Evolutionary conservation across 2,329 filamentous ascomycete species (phyloP), one percentile per base, ranked within the genome.

Genomic region (Plectosphaerella cucumerina): DNA sequence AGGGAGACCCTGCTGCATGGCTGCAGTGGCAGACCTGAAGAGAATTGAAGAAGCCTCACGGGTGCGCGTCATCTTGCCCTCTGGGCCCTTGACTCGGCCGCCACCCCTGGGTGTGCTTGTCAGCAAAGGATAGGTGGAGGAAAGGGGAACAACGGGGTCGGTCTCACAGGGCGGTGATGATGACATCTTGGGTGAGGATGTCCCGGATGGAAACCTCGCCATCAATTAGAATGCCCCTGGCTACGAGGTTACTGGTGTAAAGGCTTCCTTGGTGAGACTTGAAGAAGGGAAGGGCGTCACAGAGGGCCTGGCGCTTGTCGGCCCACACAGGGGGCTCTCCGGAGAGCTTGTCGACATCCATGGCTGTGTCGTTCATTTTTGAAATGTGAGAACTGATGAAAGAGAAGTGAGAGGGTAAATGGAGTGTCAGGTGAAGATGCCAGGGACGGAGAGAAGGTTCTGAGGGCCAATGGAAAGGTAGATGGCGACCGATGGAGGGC

Each of bases 101-200:
- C 84, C 84, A 10, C 83, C 82, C 18, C 77, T 79, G n/a, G n/a
- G n/a, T n/a, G 34, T 35, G n/a, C 50, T 44, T 1, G 50, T 41
- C 22, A 31, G 35, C 53, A 41, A 4, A 37, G 39, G 26, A 48
- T 51, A 6, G 55, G 54, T 17, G 58, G 60, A 18, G 62, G 17
- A 48, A 42, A 47, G 12, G 69, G n/a, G n/a, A n/a, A n/a, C n/a
- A n/a, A n/a, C n/a, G n/a, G n/a, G n/a, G n/a, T n/a, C n/a, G n/a
- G n/a, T n/a, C 78, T 65, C 69, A 84, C 82, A 84, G 70, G 49
- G 81, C 74, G 5, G 82, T 78, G 46, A 91, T 84, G 33, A 89
- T 71, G 3, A 89, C 70, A 49, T 87, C 77, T 1, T 74, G 70
- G 33, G 78, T 76, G 17, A 88, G 76, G 46, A 80, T 74, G 50